A percentile compares a stretch with the other conserved stretches of the same genome.
phyloP scores from a whole-genome alignment of 345 rosid species.

The Cardamine chenopodiifolia region DNA sequence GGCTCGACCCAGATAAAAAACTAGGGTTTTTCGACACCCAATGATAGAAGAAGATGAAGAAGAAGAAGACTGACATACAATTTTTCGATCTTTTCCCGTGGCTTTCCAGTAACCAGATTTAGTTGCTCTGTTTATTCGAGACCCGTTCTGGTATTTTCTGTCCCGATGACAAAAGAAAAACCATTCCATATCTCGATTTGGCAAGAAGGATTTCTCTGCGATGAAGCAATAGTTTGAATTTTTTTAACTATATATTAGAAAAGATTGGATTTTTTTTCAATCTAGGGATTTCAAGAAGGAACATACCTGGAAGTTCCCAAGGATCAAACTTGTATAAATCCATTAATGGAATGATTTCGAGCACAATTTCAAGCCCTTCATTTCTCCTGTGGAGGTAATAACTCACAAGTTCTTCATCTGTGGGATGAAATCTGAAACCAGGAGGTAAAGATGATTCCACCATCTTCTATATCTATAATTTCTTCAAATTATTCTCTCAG shows the following conservation, averaged over 20 bases:
- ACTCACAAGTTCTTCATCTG: conserved; percentile 85
- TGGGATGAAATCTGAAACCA: conserved; percentile 88
- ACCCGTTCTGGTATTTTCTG: conserved; percentile 81
- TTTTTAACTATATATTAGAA: background rate
- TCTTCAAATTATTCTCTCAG: conserved; percentile 44
- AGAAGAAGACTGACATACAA: conserved; percentile 56
- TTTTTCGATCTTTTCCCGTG: conserved; percentile 81
- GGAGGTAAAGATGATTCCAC: conserved; percentile 80
- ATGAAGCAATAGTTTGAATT: background rate
- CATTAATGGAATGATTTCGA: conserved; percentile 77
- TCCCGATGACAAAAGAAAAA: conserved; percentile 91
- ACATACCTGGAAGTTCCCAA: conserved; percentile 89
- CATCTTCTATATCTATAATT: conserved; percentile 44
- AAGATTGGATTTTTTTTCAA: too few relatives aligned
- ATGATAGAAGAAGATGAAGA: conserved; percentile 40
- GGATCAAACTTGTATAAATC: conserved; percentile 94
- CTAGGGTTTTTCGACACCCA: conserved; percentile 78
- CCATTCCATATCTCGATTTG: conserved; percentile 82
- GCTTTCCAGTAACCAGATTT: conserved; percentile 95
- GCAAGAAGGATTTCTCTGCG: conserved; percentile 84
- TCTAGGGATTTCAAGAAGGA: too few relatives aligned
- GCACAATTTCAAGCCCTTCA: conserved; percentile 71
- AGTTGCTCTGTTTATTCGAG: conserved; percentile 83
- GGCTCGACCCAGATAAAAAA: conserved; percentile 79
- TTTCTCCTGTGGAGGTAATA: conserved; percentile 78